phyloP scores from a whole-genome alignment of 805 yeast genomes.

The Candida tibetensis region DNA sequence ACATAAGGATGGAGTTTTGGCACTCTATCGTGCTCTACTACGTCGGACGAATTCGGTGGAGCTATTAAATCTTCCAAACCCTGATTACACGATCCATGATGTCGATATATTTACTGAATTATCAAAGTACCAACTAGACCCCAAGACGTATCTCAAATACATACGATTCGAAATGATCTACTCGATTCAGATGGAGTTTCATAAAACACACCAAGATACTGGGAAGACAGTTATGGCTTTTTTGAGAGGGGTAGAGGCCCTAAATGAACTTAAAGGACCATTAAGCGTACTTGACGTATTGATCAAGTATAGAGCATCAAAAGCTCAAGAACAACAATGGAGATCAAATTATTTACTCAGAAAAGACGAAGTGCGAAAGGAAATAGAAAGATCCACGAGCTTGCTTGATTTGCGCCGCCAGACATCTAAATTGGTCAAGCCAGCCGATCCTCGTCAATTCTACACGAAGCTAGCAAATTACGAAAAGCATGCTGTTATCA shows the following conservation, averaged over 20 bases:
- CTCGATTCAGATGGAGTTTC: slow-evolving; percentile 5
- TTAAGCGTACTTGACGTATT: background rate
- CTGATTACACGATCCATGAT: background rate
- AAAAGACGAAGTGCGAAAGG: slow-evolving; percentile 8
- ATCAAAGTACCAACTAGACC: slow-evolving; percentile 1
- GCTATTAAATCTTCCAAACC: background rate
- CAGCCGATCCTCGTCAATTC: slow-evolving; percentile 3
- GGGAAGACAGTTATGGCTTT: background rate
- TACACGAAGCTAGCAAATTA: slow-evolving; percentile 6
- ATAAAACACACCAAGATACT: background rate
- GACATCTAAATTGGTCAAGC: slow-evolving; percentile 1
- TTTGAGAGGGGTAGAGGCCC: slow-evolving; percentile 3
- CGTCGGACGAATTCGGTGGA: slow-evolving; percentile 1
- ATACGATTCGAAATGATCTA: slow-evolving; percentile 3
- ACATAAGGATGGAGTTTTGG: slow-evolving; percentile 1
- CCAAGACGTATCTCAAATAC: slow-evolving; percentile 2
- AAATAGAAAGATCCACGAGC: slow-evolving; percentile 9
- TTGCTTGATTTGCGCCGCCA: slow-evolving; percentile 5
- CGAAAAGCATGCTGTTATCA: slow-evolving; percentile 13
- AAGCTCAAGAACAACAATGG: slow-evolving; percentile 16
- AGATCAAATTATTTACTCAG: slow-evolving; percentile 11
- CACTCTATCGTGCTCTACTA: slow-evolving; percentile 4
- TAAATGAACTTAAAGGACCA: background rate
- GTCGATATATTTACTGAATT: background rate
- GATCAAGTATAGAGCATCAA: slow-evolving; percentile 2